phyloP scores from a whole-genome alignment of 352 stramenopile species.

The Halophytophthora polymorphica region DNA sequence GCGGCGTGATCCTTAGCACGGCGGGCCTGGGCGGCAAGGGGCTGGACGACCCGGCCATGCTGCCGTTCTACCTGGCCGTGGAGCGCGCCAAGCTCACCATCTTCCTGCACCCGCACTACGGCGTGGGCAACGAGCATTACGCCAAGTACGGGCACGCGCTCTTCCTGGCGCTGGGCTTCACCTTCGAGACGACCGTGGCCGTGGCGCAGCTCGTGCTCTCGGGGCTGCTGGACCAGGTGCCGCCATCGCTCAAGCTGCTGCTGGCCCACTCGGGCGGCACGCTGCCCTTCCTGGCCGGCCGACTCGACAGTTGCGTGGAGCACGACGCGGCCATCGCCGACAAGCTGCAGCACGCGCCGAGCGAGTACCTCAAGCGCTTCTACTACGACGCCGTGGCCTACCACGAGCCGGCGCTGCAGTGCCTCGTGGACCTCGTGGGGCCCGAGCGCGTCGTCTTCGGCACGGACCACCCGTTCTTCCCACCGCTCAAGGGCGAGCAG shows the following conservation, averaged over 20 bases:
- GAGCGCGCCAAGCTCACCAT: conserved; percentile 41
- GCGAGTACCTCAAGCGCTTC: conserved; percentile 52
- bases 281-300: conserved; percentile 55
- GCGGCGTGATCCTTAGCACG: conserved; percentile 53
- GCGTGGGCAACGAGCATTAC: conserved; percentile 60
- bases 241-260: conserved; percentile 38
- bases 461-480: conserved; percentile 71
- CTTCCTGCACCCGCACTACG: conserved; percentile 72
- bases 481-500: conserved; percentile 17
- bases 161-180: conserved; percentile 60
- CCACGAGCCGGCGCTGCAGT: conserved; percentile 46
- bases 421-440: conserved; percentile 52
- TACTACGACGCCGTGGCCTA: conserved; percentile 69
- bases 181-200: conserved; percentile 64
- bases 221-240: conserved; percentile 46
- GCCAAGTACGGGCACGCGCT: conserved; percentile 52
- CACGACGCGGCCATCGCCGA: conserved; percentile 43
- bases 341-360: conserved; percentile 39
- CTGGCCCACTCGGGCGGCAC: conserved; percentile 62
- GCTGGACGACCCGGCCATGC: conserved; percentile 53
- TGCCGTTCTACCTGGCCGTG: conserved; percentile 46
- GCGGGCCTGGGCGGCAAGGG: conserved; percentile 52
- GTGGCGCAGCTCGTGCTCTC: conserved; percentile 60
- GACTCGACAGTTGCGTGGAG: conserved; percentile 58
- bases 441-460: conserved; percentile 54